Evolutionary conservation across 208 protist species (phyloP), one percentile per base, ranked within the genome.

Genomic region (Phytomonas sp.): DNA sequence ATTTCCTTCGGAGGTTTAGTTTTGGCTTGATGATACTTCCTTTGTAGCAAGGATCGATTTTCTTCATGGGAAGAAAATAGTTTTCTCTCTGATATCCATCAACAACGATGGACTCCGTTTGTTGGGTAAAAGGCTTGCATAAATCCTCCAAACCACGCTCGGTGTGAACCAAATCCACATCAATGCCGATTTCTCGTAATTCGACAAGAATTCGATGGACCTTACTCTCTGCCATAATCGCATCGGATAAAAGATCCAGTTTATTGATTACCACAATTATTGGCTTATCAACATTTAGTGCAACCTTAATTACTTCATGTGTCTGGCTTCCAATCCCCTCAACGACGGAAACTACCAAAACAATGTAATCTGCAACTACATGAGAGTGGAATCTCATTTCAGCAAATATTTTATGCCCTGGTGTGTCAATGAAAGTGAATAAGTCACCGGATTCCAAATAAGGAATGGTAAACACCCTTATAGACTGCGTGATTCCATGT

Each of bases 371-470:
- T 1, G 82, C 70, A 11, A 89, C 60, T 60, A 89, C 76, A 33
- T 87, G 84, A n/a, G 83, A 74, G 77, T 94, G 86, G 59, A 87
- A 85, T 23, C 94, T 82, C 59, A 80, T 83, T 65, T 95, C 87
- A 8, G 82, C 82, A 79, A 96, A 96, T 13, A 95, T 68, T 56
- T 71, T 74, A 68, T 96, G 88, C 13, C 94, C 94, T 31, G 94
- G 94, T 29, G 91, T 94, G 72, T 97, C 94, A 7, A 97, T 56
- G 72, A 97, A 94, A 8, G 92, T 96, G 62, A 95, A 81, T 30
- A 68, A 73, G 3, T 65, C 60, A 28, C 60, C n/a, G 0, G 56
- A 33, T 13, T 71, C 28, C 15, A 67, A 73, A 26, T 65, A 62
- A 34, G 75, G 40, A 1, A 87, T 66, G 15, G 85, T 96, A 74